Evolutionary conservation across 179 eudicot species (phyloP).

Genomic region (Silene coronaria): DNA sequence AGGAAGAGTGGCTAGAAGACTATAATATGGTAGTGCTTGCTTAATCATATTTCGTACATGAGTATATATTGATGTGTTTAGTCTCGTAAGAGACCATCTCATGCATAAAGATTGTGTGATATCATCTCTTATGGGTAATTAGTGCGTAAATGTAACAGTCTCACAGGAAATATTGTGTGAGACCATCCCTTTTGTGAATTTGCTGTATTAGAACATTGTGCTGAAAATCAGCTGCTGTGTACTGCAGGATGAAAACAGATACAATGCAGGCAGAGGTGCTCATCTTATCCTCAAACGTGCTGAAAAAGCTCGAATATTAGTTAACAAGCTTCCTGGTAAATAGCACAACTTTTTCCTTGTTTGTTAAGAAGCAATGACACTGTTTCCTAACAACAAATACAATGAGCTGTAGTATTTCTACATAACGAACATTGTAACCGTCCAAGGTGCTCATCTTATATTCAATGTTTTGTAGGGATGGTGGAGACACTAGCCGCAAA

Average conservation of each 20-base stretch:
- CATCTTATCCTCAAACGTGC: slow-evolving; percentile 94
- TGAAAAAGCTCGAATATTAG: slow-evolving; percentile 86
- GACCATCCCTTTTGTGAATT: not conserved
- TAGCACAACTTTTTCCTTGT: not conserved
- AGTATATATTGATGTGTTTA: not conserved
- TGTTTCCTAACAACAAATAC: not conserved
- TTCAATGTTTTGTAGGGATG: slow-evolving; percentile 51
- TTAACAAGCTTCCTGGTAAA: slow-evolving; percentile 88
- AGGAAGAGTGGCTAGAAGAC: slow-evolving; percentile 96
- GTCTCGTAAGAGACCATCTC: too few species aligned
- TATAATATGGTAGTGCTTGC: slow-evolving; percentile 60
- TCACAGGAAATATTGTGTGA: not conserved
- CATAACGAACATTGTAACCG: not conserved
- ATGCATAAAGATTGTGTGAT: too few species aligned
- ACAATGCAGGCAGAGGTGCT: slow-evolving; percentile 93
- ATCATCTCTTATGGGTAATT: too few species aligned
- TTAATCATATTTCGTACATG: not conserved
- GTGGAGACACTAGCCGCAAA: slow-evolving; percentile 74
- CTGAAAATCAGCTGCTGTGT: not conserved
- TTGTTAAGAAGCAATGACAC: not conserved
- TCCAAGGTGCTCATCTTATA: not conserved
- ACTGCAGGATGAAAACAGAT: slow-evolving; percentile 84
- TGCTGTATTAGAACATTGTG: not conserved
- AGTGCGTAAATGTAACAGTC: not conserved
- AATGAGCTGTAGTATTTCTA: not conserved